Base-by-base conservation (phyloP, 2,329 filamentous ascomycete genomes). In the Sclerotinia nivalis region DNA sequence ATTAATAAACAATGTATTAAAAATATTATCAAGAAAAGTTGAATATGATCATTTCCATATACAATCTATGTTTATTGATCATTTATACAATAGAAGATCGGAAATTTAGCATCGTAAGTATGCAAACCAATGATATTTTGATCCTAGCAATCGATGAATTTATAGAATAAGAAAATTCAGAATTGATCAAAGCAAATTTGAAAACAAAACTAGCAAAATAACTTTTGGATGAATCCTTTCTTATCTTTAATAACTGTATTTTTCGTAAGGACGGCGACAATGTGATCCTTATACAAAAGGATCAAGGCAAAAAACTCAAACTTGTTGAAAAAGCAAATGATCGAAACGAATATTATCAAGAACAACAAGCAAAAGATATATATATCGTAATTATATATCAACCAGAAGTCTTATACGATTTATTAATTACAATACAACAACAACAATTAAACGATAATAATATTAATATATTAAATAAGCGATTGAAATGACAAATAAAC, bases 391-490 rank as follows among this genome's bases (percentile, higher is more conserved):
- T n/a, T 2, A 70, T 70, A 8, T 68, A 20, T 43, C 40, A 70
- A 58, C 49, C 40, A 68, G 65, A 71, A 40, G 69, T 45, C 15
- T 6, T 25, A 25, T 71, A 55, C 43, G 13, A 71, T n/a, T 43
- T 71, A 1, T 71, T 37, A 0, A 40, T 68, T 31, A 28, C 37
- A 31, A 20, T 50, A 4, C 31, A 71, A 68, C 25, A 62, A 20
- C n/a, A 71, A 20, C n/a, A 71, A 4, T 56, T 50, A 40, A 56
- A 9, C 1, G 5, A 56, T 1, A 37, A 68, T 3, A 50, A 71
- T 37, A 37, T 64, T 59, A 54, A 20, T 2, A 18, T 18, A n/a
- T 37, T 73, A 18, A 73, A 73, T 59, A 72, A 71, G 45, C 49
- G 58, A 34, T 25, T 73, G 20, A 40, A 69, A 4, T 73, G 25